Conservation (phyloP, 345 rosid genomes). For the Hirschfeldia incana region DNA sequence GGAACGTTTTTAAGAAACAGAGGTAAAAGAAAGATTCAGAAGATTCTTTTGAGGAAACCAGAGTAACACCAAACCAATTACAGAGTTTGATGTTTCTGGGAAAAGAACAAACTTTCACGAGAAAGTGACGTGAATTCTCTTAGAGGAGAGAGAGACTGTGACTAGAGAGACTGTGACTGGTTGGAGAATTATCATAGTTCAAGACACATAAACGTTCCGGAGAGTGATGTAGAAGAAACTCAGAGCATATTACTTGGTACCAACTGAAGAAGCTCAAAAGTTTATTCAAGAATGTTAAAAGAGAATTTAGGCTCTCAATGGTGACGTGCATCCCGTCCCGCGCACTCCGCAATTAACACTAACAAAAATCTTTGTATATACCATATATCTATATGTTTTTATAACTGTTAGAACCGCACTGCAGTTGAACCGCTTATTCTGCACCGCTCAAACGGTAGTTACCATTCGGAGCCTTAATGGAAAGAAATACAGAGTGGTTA, state of each 20-base stretch:
- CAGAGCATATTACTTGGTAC: conserved; percentile 37
- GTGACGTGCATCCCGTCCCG: too few species aligned
- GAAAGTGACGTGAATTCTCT: conserved; percentile 45
- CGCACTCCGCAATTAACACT: too few species aligned
- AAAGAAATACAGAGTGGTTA: too few species aligned
- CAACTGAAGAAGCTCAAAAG: conserved; percentile 2
- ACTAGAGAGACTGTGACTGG: conserved; percentile 14
- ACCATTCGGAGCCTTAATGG: too few species aligned
- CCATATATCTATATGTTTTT: too few species aligned
- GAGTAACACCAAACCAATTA: neutral
- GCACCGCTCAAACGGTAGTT: too few species aligned
- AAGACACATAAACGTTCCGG: conserved; percentile 14
- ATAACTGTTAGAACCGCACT: too few species aligned
- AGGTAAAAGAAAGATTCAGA: conserved; percentile 22
- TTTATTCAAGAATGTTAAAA: neutral
- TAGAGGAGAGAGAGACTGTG: conserved; percentile 38
- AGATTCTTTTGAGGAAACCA: conserved; percentile 16
- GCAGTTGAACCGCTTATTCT: too few species aligned
- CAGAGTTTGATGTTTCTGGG: conserved; percentile 16
- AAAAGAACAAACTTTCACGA: neutral
- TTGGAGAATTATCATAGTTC: conserved; percentile 39
- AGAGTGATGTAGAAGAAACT: conserved; percentile 30
- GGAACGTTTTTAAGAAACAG: neutral
- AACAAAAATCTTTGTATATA: too few species aligned
- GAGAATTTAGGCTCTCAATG: too few species aligned